Conservation (phyloP, 164 flowering plant species). For the Sextonia rubra region DNA sequence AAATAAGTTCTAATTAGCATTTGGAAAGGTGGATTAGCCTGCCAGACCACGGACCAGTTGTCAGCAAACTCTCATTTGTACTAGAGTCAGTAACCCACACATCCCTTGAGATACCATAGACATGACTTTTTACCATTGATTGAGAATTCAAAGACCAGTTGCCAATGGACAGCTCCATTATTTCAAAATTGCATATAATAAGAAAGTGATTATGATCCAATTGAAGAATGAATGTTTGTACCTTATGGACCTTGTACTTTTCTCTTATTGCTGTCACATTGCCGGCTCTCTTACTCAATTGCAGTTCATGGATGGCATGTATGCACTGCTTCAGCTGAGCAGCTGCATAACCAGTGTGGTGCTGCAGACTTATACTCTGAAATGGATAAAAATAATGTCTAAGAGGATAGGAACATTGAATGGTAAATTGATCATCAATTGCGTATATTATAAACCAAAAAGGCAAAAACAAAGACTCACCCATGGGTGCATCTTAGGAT, state of each 20-base stretch:
- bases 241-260: constrained; percentile 66
- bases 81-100: neutral
- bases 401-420: neutral
- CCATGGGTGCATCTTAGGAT: constrained; percentile 63
- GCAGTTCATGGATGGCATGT: constrained; percentile 50
- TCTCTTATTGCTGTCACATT: constrained; percentile 43
- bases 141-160: neutral
- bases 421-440: neutral
- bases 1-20: neutral
- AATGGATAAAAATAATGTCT: neutral
- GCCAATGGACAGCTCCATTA: neutral
- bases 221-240: constrained; percentile 7
- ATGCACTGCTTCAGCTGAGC: constrained; percentile 64
- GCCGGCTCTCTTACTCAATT: constrained; percentile 34
- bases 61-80: neutral
- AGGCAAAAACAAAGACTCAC: constrained; percentile 24
- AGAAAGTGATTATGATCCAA: neutral
- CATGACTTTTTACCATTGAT: neutral
- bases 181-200: neutral
- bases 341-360: constrained; percentile 43
- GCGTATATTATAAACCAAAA: neutral
- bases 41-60: neutral
- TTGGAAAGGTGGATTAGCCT: neutral
- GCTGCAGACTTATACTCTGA: constrained; percentile 41
- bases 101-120: neutral